Base-by-base conservation (phyloP, 306 rosid genomes). In the Vachellia pachyceras region DNA sequence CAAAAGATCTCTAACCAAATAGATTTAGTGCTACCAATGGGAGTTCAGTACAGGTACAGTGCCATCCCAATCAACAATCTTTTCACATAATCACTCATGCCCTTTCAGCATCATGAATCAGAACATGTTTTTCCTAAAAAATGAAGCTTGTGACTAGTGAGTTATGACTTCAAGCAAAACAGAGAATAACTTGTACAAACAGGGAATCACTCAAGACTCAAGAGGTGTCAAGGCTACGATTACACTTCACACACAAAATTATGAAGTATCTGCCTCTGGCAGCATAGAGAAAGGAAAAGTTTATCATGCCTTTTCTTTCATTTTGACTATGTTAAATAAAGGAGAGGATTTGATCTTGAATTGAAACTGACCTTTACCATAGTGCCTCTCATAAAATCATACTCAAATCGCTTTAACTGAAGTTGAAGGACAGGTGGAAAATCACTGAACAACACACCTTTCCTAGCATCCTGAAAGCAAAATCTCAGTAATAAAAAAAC, bases 391-490 rank as follows among this genome's bases (percentile, higher is more conserved):
- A 88, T 88, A 76, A 89, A 91, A 88, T 92, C 98, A 72, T 92
- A 95, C 73, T 95, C 97, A 84, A 95, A 95, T 29, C 98, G 88
- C 87, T 92, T 95, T 78, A 95, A 78, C 88, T 95, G 98, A 84
- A 95, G 98, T 71, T 95, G 97, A 80, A 95, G 98, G 74, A 95
- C 97, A 33, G 97, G 98, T 55, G 98, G 98, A 84, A 95, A 92
- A 92, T 95, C 98, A 83, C 90, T 91, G 86, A 95, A 95, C 83
- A 95, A 79, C 40, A 91, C 97, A 22, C 97, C 97, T 83, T 92
- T 95, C 91, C 79, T 91, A 86, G 98, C 97, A 84, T 91, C 95
- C 92, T 91, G 92, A 78, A 83, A 83, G 68, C 15, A 5, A 39
- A 15, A 4, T 72, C 61, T 29, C 15, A 47, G 17, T 60, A 71